Evolutionary conservation across 2,329 filamentous ascomycete genomes (phyloP), one percentile per base, ranked within the genome.

Genomic region (Diaporthe destruens): DNA sequence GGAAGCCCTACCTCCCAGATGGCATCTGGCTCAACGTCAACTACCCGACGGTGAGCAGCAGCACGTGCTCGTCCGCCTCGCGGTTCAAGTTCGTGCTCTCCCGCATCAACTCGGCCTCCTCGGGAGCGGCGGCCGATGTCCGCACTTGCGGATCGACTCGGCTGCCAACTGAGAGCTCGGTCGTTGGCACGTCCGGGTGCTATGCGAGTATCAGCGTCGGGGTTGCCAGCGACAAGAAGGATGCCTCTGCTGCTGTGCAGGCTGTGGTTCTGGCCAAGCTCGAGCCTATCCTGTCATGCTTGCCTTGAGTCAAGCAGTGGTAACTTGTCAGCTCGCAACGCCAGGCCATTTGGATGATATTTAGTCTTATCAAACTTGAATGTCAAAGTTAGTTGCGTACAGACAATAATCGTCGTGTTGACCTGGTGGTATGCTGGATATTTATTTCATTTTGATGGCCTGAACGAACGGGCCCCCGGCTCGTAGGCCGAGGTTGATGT

Each of bases 1-100:
- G 90, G 39, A 84, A 84, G 54, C 92, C 92, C 0, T 93, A 92
- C 77, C 84, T 94, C 1, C 91, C 92, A 0, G 77, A 82, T 0
- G 85, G 87, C 68, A 85, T 88, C 2, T 93, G 86, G 80, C 85
- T 94, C 47, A 94, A 93, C 76, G 90, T 93, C 76, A 94, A 94
- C 81, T 93, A 92, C 77, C 89, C 89, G 5, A 80, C 84, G 69
- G 86, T 89, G 2, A 80, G 82, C 9, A 83, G 79, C 0, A 53
- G 36, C 20, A 79, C 80, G 65, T 93, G 91, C 81, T 84, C 82
- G 18, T 81, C 83, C 32, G 80, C 85, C 0, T 81, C 81, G 36
- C 81, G 90, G 70, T 92, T 92, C 84, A 86, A 86, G 76, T 94
- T 89, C 80, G 87, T 93, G 2, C 81, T 93, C 36, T 90, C 85